These are phyloP conservation scores for Cinnamomum micranthum DNA, from an alignment of 164 flowering plant species.

Conservation along the genomic window DNA sequence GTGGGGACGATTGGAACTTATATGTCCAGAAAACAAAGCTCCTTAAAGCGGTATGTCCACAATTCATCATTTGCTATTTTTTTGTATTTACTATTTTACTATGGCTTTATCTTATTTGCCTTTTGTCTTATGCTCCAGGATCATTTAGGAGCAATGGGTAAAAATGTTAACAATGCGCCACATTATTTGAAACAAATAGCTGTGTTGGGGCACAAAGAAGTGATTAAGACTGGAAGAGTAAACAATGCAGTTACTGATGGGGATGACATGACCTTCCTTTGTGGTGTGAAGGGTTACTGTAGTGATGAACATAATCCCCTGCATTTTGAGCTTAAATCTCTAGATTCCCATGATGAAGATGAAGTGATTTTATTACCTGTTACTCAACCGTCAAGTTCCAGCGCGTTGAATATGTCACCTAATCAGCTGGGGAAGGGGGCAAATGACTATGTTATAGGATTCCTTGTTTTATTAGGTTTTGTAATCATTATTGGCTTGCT, in stretches of 20 bases:
- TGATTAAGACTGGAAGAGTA: conserved; percentile 21
- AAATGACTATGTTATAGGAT: not conserved
- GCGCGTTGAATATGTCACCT: not conserved
- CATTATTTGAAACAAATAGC: conserved; percentile 33
- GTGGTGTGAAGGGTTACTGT: conserved; percentile 8
- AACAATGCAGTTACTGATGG: not conserved
- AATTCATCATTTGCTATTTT: not conserved
- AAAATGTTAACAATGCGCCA: conserved; percentile 34
- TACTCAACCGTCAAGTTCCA: conserved; percentile 9
- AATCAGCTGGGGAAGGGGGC: no score
- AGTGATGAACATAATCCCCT: no score
- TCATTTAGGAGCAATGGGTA: conserved; percentile 30
- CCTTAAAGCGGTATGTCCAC: conserved; percentile 37
- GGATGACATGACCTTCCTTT: conserved; percentile 33
- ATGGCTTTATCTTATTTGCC: not conserved
- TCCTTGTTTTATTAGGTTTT: not conserved
- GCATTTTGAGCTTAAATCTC: conserved; percentile 1
- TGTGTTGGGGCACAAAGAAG: conserved; percentile 49
- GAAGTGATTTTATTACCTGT: conserved; percentile 18
- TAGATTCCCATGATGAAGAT: conserved; percentile 8
- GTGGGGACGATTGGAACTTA: conserved; percentile 49
- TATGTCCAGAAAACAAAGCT: conserved; percentile 26
- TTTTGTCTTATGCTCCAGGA: conserved; percentile 31
- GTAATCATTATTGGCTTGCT: conserved; percentile 2
- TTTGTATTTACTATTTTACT: not conserved